Percentiles rank a stretch among this genome's conserved stretches.
Conservation (phyloP, 805 yeast genomes). For the Hanseniaspora lindneri region DNA sequence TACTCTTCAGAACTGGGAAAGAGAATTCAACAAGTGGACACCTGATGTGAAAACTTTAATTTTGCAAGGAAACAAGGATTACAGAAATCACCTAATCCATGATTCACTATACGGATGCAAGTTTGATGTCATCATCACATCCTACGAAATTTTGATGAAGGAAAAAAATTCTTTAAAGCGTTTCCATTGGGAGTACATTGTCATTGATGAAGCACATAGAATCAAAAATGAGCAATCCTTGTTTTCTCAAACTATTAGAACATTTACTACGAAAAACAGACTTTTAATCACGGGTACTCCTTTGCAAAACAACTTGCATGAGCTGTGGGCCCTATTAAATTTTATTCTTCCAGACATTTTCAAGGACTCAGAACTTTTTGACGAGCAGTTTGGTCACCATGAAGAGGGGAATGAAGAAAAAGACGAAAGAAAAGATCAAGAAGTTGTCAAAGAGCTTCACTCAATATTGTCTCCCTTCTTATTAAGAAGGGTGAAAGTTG, state of each 20-base stretch:
- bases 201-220: constrained; percentile 94
- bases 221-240: constrained; percentile 91
- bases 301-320: constrained; percentile 85
- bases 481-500: constrained; percentile 79
- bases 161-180: constrained; percentile 74
- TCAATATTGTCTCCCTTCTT: constrained; percentile 79
- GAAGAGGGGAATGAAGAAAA: constrained; percentile 30
- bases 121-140: constrained; percentile 82
- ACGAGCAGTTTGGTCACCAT: constrained; percentile 70
- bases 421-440: constrained; percentile 46
- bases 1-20: constrained; percentile 88
- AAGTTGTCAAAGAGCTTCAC: constrained; percentile 81
- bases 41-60: constrained; percentile 83
- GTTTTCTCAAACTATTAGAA: constrained; percentile 79
- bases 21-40: constrained; percentile 92
- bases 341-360: constrained; percentile 89
- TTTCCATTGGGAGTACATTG: constrained; percentile 83
- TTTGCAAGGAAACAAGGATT: constrained; percentile 83
- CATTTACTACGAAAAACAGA: constrained; percentile 75
- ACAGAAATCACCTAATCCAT: constrained; percentile 49
- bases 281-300: constrained; percentile 93
- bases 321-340: constrained; percentile 87
- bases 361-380: constrained; percentile 80
- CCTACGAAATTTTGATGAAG: constrained; percentile 85
- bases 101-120: constrained; percentile 53